Evolutionary conservation across 345 rosid genomes (phyloP).

Genomic region (Corchorus olitorius): DNA sequence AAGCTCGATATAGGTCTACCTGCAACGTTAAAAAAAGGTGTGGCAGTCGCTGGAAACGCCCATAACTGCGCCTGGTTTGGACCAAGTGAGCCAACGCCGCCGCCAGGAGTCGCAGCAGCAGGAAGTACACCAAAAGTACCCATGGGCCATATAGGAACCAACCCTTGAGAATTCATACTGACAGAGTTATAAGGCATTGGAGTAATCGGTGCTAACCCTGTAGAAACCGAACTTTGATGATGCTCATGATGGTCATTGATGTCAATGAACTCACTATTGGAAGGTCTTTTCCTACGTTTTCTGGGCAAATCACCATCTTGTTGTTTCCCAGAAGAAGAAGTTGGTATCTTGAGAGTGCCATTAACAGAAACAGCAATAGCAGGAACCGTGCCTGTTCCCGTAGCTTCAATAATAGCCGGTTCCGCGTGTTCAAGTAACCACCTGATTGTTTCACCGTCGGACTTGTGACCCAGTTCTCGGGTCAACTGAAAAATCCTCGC

Average conservation of each 20-base stretch:
- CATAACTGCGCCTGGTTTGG: slow-evolving; percentile 49
- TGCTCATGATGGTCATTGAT: slow-evolving; percentile 37
- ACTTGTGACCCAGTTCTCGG: slow-evolving; percentile 70
- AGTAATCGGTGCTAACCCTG: slow-evolving; percentile 62
- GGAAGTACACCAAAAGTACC: slow-evolving; percentile 31
- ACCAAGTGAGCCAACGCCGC: slow-evolving; percentile 19
- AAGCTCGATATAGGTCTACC: slow-evolving; percentile 45
- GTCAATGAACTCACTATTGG: slow-evolving; percentile 50
- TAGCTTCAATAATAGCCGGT: slow-evolving; percentile 73
- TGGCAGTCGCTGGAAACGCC: slow-evolving; percentile 52
- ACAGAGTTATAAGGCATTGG: slow-evolving; percentile 27
- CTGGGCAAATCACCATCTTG: slow-evolving; percentile 31
- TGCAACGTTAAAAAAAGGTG: slow-evolving; percentile 43
- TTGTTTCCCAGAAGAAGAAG: slow-evolving; percentile 35
- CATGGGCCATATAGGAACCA: slow-evolving; percentile 63
- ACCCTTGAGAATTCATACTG: slow-evolving; percentile 34
- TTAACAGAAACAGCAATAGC: slow-evolving; percentile 81
- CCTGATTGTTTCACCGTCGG: slow-evolving; percentile 76
- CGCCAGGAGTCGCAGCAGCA: neutral
- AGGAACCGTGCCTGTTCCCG: slow-evolving; percentile 74
- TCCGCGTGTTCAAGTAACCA: slow-evolving; percentile 78
- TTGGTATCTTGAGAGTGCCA: slow-evolving; percentile 69
- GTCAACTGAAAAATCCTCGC: slow-evolving; percentile 87
- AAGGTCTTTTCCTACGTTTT: slow-evolving; percentile 52
- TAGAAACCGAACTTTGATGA: slow-evolving; percentile 42